Conservation (phyloP, 2,329 filamentous ascomycete genomes). For the Westerdykella aurantiaca region DNA sequence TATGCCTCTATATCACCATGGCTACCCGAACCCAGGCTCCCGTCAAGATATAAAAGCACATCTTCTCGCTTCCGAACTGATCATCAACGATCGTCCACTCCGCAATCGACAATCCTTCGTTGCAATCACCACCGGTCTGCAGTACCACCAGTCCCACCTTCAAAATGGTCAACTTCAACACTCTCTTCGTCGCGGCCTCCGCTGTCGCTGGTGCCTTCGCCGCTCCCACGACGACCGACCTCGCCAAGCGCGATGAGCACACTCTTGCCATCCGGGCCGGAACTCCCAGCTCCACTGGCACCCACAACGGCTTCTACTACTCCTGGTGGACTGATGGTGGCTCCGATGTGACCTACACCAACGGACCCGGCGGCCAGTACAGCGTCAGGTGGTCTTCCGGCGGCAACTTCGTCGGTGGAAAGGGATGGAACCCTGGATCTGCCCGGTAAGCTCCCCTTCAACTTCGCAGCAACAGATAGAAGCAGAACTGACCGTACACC, state of each 20-base stretch:
- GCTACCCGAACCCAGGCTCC: neutral
- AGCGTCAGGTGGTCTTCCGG: slow-evolving; percentile 46
- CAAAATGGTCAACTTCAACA: slow-evolving; percentile 41
- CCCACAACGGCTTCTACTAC: slow-evolving; percentile 55
- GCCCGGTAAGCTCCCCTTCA: slow-evolving; percentile 38
- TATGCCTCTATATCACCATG: neutral
- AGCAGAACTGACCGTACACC: neutral
- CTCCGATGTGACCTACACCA: slow-evolving; percentile 51
- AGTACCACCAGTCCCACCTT: slow-evolving; percentile 1
- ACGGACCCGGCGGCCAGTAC: slow-evolving; percentile 48
- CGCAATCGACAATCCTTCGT: neutral
- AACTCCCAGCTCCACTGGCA: slow-evolving; percentile 47
- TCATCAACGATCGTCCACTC: neutral
- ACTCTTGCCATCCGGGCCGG: slow-evolving; percentile 27
- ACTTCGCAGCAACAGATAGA: neutral
- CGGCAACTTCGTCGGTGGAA: slow-evolving; percentile 54
- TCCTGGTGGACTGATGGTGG: slow-evolving; percentile 55
- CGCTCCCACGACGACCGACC: slow-evolving; percentile 28
- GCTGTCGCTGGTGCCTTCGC: slow-evolving; percentile 32
- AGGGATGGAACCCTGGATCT: slow-evolving; percentile 53
- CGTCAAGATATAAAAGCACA: neutral
- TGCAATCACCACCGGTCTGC: neutral
- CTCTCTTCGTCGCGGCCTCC: slow-evolving; percentile 35
- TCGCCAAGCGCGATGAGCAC: slow-evolving; percentile 33
- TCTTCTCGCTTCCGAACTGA: neutral